Conservation (phyloP, 2,329 filamentous ascomycete genomes). For the Dothidotthia symphoricarpi region DNA sequence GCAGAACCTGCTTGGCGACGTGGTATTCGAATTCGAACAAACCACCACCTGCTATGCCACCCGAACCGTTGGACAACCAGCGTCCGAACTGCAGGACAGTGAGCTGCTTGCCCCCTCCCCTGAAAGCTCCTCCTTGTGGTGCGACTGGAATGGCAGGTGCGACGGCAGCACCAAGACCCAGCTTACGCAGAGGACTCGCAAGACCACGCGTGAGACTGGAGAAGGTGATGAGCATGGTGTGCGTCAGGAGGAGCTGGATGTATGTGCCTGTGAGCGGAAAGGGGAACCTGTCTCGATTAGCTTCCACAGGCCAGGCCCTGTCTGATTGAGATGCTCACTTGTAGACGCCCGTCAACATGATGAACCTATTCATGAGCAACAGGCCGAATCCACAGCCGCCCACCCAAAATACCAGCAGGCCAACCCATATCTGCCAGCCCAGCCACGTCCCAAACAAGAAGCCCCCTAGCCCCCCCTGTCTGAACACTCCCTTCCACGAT, state of each 20-base stretch:
- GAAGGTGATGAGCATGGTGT: slow-evolving; percentile 49
- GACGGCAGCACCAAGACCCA: slow-evolving; percentile 48
- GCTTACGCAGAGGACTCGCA: slow-evolving; percentile 41
- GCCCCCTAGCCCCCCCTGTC: slow-evolving; percentile 48
- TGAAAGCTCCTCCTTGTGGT: slow-evolving; percentile 32
- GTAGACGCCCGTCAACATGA: slow-evolving; percentile 51
- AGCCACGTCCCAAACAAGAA: slow-evolving; percentile 50
- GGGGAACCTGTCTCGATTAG: slow-evolving; percentile 46
- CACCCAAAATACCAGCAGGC: slow-evolving; percentile 50
- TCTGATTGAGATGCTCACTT: slow-evolving; percentile 27
- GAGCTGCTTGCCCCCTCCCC: slow-evolving; percentile 26
- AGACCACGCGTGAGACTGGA: slow-evolving; percentile 51
- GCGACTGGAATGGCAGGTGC: slow-evolving; percentile 44
- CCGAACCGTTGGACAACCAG: slow-evolving; percentile 44
- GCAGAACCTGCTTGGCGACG: slow-evolving; percentile 50
- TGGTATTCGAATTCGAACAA: slow-evolving; percentile 53
- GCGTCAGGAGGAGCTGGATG: slow-evolving; percentile 52
- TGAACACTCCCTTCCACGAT: slow-evolving; percentile 34
- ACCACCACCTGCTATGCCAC: slow-evolving; percentile 55
- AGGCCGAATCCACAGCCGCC: slow-evolving; percentile 50
- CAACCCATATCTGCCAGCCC: slow-evolving; percentile 52
- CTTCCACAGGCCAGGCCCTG: not conserved
- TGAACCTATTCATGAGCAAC: slow-evolving; percentile 53
- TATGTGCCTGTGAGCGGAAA: slow-evolving; percentile 54
- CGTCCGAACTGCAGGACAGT: slow-evolving; percentile 25